These are phyloP conservation scores for Blastocladiella emersonii DNA, from an alignment of 371 early-diverging fungal genomes.

Conservation along the genomic window DNA sequence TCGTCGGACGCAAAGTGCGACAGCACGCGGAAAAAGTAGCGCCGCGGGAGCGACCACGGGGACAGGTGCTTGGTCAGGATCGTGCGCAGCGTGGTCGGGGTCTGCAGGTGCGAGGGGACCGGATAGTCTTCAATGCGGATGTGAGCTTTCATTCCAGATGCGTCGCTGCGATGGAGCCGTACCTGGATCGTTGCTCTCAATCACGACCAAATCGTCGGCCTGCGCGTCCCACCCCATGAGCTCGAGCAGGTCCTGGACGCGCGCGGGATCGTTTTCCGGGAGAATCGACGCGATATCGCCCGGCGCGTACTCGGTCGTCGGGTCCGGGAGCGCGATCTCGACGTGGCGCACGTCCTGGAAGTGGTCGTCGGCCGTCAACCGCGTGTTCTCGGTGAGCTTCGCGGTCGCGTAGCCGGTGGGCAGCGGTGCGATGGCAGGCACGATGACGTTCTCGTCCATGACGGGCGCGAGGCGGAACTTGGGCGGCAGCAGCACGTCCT, in stretches of 20 bases:
- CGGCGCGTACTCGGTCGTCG: slow-evolving; percentile 45
- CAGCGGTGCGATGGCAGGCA: neutral
- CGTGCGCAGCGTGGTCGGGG: slow-evolving; percentile 45
- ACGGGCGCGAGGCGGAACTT: slow-evolving; percentile 13
- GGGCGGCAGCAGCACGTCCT: slow-evolving; percentile 32
- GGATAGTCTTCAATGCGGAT: slow-evolving; percentile 24
- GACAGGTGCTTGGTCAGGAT: slow-evolving; percentile 26
- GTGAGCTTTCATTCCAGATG: neutral
- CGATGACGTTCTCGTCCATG: neutral
- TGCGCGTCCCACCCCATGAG: slow-evolving; percentile 52
- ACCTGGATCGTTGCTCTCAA: slow-evolving; percentile 25
- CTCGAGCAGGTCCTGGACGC: slow-evolving; percentile 52
- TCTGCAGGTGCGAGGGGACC: slow-evolving; percentile 30
- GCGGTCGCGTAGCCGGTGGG: slow-evolving; percentile 3
- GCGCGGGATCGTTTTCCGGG: slow-evolving; percentile 52
- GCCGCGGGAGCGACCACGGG: slow-evolving; percentile 34
- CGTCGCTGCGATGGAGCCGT: slow-evolving; percentile 11
- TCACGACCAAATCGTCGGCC: slow-evolving; percentile 45
- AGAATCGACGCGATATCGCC: slow-evolving; percentile 68
- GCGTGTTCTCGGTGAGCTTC: slow-evolving; percentile 16
- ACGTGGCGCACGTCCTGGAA: slow-evolving; percentile 85
- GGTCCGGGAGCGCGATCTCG: slow-evolving; percentile 19
- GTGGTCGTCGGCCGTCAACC: slow-evolving; percentile 65
- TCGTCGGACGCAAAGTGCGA: slow-evolving; percentile 57
- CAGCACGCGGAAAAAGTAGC: slow-evolving; percentile 79